phyloP scores from a whole-genome alignment of 306 rosid species.

The Benincasa hispida region DNA sequence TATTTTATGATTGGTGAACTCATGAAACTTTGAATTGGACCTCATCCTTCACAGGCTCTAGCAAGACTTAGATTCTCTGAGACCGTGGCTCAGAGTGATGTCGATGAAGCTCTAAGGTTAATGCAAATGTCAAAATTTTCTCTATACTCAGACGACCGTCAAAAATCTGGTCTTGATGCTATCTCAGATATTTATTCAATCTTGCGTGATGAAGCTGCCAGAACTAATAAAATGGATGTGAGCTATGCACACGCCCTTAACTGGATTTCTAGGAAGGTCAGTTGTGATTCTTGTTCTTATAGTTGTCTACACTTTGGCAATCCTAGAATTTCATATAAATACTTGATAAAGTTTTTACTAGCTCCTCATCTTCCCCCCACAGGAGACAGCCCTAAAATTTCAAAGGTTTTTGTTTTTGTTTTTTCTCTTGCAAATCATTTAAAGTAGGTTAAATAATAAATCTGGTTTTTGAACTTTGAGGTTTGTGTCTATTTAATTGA shows the following conservation, averaged over 20 bases:
- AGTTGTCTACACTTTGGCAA: not conserved
- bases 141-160: slow-evolving; percentile 87
- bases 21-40: not conserved
- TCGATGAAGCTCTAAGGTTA: slow-evolving; percentile 87
- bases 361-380: not conserved
- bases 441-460: not conserved
- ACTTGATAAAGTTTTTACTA: not conserved
- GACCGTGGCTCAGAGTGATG: slow-evolving; percentile 91
- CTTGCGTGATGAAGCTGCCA: slow-evolving; percentile 87
- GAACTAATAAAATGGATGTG: slow-evolving; percentile 54
- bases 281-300: not conserved
- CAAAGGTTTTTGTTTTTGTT: not conserved
- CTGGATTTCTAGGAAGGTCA: slow-evolving; percentile 94
- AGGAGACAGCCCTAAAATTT: not conserved
- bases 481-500: too few relatives aligned
- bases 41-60: slow-evolving; percentile 47
- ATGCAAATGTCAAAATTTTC: slow-evolving; percentile 99
- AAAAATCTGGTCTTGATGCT: slow-evolving; percentile 87
- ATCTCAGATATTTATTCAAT: slow-evolving; percentile 92
- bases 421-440: not conserved
- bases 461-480: too few relatives aligned
- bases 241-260: slow-evolving; percentile 85
- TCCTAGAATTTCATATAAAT: not conserved
- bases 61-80: slow-evolving; percentile 90
- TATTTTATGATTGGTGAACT: not conserved